Base-by-base conservation (phyloP, 768 basidiomycete genomes). In the Coprinopsis sp. region DNA sequence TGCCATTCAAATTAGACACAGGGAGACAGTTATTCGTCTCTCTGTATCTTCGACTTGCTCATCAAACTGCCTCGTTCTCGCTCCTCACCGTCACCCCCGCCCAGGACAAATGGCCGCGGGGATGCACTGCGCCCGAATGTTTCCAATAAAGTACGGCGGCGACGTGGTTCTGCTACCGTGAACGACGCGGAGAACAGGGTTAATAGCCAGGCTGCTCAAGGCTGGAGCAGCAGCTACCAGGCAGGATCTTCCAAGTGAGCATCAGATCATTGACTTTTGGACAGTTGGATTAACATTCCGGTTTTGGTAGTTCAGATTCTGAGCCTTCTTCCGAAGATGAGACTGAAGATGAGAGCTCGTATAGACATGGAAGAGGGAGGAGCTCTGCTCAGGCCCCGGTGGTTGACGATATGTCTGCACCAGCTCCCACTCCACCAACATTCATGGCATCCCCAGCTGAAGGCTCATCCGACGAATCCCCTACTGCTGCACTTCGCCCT, bases 181-280 rank as follows among this genome's bases (percentile, higher is more conserved):
- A 46, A 33, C 36, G 54, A 49, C 16, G 18, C 43, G 8, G 33
- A 30, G 21, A 28, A 14, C 21, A 47, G 43, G 25, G 18, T 33
- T 11, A 27, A 21, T 13, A 61, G 54, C 44, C 46, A 49, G 34
- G 62, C 66, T 47, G 64, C 64, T 49, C 58, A 81, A 54, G 88
- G 82, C 54, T 80, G 88, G 82, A 91, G 87, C 58, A 90, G 88
- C 11, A 91, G 88, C 54, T 91, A 91, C 65, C 84, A 89, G 49
- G 89, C 83, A 23, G 89, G 89, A 36, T 87, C 87, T 27, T 90
- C 87, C 8, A 80, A 84, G 87, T 85, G 56, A 51, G 77, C 56
- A 22, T 11, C 14, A 3, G 13, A 39, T 24, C 37, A 36, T 43
- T 44, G 34, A n/a, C 45, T n/a, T 3, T 24, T 37, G 22, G 6